These are phyloP conservation scores for Rubroboletus pulcherrimus DNA, from an alignment of 768 basidiomycete species.

Conservation along the genomic window DNA sequence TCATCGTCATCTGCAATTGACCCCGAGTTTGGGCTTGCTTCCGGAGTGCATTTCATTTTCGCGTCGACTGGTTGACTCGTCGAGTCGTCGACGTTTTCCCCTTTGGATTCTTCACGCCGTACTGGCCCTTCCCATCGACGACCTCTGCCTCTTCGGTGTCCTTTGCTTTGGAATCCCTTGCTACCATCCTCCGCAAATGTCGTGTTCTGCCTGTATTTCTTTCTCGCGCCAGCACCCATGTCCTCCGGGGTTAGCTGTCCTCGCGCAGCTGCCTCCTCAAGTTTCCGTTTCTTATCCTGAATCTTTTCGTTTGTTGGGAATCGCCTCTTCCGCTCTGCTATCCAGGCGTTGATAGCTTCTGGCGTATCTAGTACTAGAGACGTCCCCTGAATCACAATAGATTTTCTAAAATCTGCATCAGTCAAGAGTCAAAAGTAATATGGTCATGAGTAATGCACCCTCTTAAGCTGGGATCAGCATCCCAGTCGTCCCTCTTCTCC, in stretches of 20 bases:
- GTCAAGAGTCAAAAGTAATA: not conserved
- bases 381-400: constrained; percentile 76
- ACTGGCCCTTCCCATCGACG: constrained; percentile 19
- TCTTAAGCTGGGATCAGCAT: constrained; percentile 77
- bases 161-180: constrained; percentile 5
- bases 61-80: not conserved
- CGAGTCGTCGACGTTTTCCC: not conserved
- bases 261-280: constrained; percentile 73
- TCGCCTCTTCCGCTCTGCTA: constrained; percentile 80
- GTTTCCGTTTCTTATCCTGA: constrained; percentile 77
- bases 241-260: constrained; percentile 64
- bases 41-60: not conserved
- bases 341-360: constrained; percentile 80
- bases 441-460: constrained; percentile 46
- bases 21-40: constrained; percentile 15
- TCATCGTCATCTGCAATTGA: constrained; percentile 38
- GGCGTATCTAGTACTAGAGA: constrained; percentile 72
- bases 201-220: constrained; percentile 37
- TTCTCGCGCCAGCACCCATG: constrained; percentile 37
- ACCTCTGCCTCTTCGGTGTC: constrained; percentile 30
- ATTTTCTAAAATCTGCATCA: constrained; percentile 48
- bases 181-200: not conserved
- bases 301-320: constrained; percentile 73
- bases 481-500: constrained; percentile 67
- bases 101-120: not conserved